These are phyloP conservation scores for Apiospora aurea DNA, from an alignment of 2,329 filamentous ascomycete species.

Conservation along the genomic window DNA sequence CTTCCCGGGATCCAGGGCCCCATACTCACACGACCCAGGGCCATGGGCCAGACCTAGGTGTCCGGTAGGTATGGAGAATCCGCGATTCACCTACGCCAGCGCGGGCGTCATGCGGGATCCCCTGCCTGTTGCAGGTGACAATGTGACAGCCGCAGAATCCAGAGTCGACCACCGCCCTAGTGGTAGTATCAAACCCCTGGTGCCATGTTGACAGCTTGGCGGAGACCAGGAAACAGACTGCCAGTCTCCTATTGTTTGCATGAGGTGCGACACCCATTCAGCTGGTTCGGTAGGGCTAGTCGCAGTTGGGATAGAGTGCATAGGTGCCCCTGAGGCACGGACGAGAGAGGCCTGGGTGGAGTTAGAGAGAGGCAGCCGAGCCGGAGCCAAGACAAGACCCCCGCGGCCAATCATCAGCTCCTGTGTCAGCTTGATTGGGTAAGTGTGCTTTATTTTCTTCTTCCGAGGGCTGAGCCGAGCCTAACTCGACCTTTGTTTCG, in stretches of 20 bases:
- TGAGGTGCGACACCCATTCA: not conserved
- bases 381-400: not conserved
- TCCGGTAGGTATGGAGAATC: not conserved
- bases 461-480: conserved; percentile 8
- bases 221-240: not conserved
- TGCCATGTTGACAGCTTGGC: conserved; percentile 1
- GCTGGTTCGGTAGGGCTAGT: not conserved
- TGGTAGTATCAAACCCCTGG: conserved; percentile 3
- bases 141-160: not conserved
- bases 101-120: not conserved
- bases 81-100: not conserved
- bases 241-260: not conserved
- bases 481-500: conserved; percentile 14
- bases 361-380: not conserved
- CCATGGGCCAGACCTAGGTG: not conserved
- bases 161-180: not conserved
- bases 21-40: not conserved
- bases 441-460: not conserved
- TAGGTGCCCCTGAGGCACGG: not conserved
- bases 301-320: conserved; percentile 10
- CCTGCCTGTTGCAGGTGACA: not conserved
- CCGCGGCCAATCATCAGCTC: not conserved
- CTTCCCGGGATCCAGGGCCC: conserved; percentile 6
- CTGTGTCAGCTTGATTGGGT: not conserved
- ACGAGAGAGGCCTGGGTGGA: not conserved